These are phyloP conservation scores for Beauveria brongniartii DNA, from an alignment of 2,329 filamentous ascomycete species.

Conservation along the genomic window DNA sequence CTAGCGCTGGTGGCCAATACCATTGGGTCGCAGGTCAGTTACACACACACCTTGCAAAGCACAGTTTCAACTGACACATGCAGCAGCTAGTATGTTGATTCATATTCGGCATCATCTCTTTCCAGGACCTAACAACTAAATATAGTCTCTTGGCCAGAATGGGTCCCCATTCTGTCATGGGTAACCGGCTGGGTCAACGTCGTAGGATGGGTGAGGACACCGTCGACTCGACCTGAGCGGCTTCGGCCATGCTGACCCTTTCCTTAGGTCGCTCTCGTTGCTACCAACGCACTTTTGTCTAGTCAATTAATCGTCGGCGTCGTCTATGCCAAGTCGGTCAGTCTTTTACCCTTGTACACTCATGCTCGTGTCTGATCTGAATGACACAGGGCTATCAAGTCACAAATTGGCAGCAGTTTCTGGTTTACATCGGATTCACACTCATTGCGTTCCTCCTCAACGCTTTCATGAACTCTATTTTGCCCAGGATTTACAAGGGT, in stretches of 20 bases:
- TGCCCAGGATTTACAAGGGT: slow-evolving; percentile 46
- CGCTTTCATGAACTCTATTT: slow-evolving; percentile 23
- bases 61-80: slow-evolving; percentile 32
- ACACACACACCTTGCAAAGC: slow-evolving; percentile 40
- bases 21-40: slow-evolving; percentile 56
- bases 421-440: slow-evolving; percentile 33
- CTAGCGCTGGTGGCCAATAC: slow-evolving; percentile 50
- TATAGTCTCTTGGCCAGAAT: slow-evolving; percentile 18
- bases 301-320: slow-evolving; percentile 59
- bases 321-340: slow-evolving; percentile 47
- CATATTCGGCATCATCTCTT: neutral
- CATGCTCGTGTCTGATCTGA: neutral
- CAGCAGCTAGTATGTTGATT: slow-evolving; percentile 6
- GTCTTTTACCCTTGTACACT: neutral
- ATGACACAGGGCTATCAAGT: slow-evolving; percentile 35
- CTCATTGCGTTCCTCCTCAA: slow-evolving; percentile 23
- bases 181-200: slow-evolving; percentile 54
- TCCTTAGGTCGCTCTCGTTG: slow-evolving; percentile 47
- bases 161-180: slow-evolving; percentile 23
- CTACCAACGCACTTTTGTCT: slow-evolving; percentile 59
- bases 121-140: neutral
- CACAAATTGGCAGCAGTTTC: slow-evolving; percentile 61
- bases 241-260: neutral
- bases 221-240: neutral
- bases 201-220: slow-evolving; percentile 46